These are phyloP conservation scores for Globisporangium acanthophoron DNA, from an alignment of 352 stramenopile genomes.

Conservation along the genomic window DNA sequence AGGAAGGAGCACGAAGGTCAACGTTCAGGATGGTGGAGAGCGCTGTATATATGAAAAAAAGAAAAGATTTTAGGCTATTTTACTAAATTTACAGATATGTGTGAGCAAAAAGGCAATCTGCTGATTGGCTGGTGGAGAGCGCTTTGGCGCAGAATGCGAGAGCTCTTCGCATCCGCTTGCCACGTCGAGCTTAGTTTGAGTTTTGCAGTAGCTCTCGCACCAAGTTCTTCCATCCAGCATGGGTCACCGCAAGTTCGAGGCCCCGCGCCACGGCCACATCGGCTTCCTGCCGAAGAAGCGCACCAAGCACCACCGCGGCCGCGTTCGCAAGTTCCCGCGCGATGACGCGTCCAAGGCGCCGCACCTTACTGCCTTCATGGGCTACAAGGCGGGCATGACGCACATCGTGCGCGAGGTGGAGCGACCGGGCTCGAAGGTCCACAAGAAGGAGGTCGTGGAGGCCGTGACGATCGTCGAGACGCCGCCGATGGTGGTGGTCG, in stretches of 20 bases:
- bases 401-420: conserved; percentile 99
- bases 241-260: conserved; percentile 98
- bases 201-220: conserved; percentile 81
- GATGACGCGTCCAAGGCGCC: conserved; percentile 94
- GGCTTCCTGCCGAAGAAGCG: conserved; percentile 99
- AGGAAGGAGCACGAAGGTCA: no score
- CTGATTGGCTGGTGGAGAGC: background rate
- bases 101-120: no score
- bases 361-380: conserved; percentile 99
- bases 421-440: conserved; percentile 97
- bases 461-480: conserved; percentile 99
- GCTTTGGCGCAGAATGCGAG: background rate
- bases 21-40: no score
- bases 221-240: conserved; percentile 54
- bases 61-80: no score
- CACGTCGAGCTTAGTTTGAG: conserved; percentile 41
- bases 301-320: conserved; percentile 98
- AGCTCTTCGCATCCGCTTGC: background rate
- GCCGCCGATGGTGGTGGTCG: conserved; percentile 99
- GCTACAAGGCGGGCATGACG: conserved; percentile 99
- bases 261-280: conserved; percentile 95
- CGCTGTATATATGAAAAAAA: no score
- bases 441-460: conserved; percentile 99
- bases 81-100: no score
- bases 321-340: conserved; percentile 98